Evolutionary conservation across 345 rosid genomes (phyloP).

Genomic region (Corymbia maculata): DNA sequence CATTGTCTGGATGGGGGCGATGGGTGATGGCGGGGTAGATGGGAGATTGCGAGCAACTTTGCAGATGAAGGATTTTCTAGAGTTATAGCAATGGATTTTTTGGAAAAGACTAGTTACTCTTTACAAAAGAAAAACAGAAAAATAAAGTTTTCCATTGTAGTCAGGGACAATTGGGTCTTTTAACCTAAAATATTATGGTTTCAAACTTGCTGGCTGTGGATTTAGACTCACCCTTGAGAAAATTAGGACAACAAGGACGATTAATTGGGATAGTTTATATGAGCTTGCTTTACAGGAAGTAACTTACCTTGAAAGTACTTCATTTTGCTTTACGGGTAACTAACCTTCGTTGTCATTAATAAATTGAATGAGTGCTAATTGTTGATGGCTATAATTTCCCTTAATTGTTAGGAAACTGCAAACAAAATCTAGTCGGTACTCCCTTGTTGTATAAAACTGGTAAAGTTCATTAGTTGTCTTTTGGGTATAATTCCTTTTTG

Average conservation of each 20-base stretch:
- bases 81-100: background rate
- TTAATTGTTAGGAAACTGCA: too few relatives aligned
- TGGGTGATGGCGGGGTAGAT: background rate
- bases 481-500: background rate
- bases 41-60: background rate
- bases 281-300: too few relatives aligned
- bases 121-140: too few relatives aligned
- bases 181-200: background rate
- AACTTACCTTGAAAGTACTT: background rate
- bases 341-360: too few relatives aligned
- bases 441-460: background rate
- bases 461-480: background rate
- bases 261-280: too few relatives aligned
- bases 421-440: background rate
- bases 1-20: too few relatives aligned
- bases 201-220: background rate
- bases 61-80: fast-evolving
- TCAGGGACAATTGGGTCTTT: background rate
- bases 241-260: background rate
- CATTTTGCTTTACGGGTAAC: background rate
- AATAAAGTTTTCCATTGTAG: background rate
- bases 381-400: too few relatives aligned
- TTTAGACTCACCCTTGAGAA: background rate
- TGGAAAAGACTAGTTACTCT: background rate
- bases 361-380: too few relatives aligned